phyloP scores from a whole-genome alignment of 805 yeast species.

The Yamadazyma akitaensis region DNA sequence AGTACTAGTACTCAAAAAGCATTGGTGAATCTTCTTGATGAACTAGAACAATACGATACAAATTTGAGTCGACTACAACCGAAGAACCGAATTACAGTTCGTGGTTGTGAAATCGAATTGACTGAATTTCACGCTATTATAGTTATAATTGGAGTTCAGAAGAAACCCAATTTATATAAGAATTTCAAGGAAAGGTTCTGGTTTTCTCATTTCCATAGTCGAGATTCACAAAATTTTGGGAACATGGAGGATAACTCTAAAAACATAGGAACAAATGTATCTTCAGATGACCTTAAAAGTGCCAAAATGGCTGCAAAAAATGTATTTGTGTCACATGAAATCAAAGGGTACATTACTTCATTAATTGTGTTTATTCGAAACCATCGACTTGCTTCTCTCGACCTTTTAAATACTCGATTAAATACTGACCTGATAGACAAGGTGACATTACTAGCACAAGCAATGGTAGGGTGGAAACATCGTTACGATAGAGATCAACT shows the following conservation, averaged over 20 bases:
- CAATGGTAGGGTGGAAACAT: conserved; percentile 21
- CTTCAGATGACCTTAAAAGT: neutral
- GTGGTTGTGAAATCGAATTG: conserved; percentile 8
- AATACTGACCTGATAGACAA: conserved; percentile 30
- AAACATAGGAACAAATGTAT: neutral
- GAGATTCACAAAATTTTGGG: neutral
- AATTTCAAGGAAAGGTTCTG: conserved; percentile 25
- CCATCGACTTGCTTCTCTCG: conserved; percentile 38
- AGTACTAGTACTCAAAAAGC: conserved; percentile 14
- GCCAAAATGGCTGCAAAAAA: conserved; percentile 1
- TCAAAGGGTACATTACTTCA: conserved; percentile 35
- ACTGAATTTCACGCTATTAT: conserved; percentile 18
- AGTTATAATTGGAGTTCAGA: conserved; percentile 13
- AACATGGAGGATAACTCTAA: too few relatives aligned
- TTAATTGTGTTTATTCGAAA: conserved; percentile 34
- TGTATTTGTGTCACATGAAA: conserved; percentile 33
- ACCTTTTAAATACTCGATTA: conserved; percentile 33
- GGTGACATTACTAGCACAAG: conserved; percentile 23
- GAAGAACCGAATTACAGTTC: conserved; percentile 4
- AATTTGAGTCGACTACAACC: conserved; percentile 8
- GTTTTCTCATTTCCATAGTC: conserved; percentile 19
- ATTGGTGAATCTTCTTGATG: conserved; percentile 17
- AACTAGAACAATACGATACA: conserved; percentile 22
- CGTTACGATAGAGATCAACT: conserved; percentile 2
- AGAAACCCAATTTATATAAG: conserved; percentile 9